Conservation (phyloP, 148 eudicot species). For the Polygonum maritimum region DNA sequence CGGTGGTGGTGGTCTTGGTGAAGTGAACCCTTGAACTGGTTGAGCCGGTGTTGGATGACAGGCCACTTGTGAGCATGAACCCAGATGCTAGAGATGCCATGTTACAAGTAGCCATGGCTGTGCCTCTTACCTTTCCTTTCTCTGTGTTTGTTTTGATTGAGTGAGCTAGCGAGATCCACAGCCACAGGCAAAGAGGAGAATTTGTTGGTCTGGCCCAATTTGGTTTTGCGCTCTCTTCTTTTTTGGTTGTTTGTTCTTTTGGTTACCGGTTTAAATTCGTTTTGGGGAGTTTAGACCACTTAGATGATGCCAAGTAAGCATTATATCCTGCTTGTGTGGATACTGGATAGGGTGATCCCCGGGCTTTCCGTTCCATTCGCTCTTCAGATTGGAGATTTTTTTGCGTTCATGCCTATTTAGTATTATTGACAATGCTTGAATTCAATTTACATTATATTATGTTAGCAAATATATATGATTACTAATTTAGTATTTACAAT, state of each 20-base stretch:
- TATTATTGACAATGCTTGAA: too few species aligned
- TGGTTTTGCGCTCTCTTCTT: slow-evolving; percentile 2
- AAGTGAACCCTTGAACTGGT: not conserved
- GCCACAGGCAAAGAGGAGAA: slow-evolving; percentile 2
- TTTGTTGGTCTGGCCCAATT: not conserved
- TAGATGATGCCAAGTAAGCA: slow-evolving; percentile 1
- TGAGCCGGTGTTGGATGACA: slow-evolving; percentile 1
- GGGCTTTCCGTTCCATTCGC: not conserved
- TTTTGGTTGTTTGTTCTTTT: slow-evolving; percentile 11
- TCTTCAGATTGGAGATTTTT: too few species aligned
- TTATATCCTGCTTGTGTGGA: slow-evolving; percentile 9
- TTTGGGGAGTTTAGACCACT: slow-evolving; percentile 9
- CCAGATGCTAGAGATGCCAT: slow-evolving; percentile 53
- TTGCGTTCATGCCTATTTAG: too few species aligned
- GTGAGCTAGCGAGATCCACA: not conserved
- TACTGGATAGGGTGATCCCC: slow-evolving; percentile 7
- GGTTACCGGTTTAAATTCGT: not conserved
- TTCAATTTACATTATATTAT: too few species aligned
- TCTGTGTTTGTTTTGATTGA: not conserved
- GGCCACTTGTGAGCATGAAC: slow-evolving; percentile 7
- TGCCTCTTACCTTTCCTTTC: not conserved
- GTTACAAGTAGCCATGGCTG: slow-evolving; percentile 54
- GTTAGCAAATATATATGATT: too few species aligned
- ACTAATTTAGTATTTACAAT: too few species aligned
- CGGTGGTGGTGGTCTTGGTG: slow-evolving; percentile 14